Evolutionary conservation across 805 yeast genomes (phyloP), one percentile per base, ranked within the genome.

Genomic region (Ogataea haglerorum): DNA sequence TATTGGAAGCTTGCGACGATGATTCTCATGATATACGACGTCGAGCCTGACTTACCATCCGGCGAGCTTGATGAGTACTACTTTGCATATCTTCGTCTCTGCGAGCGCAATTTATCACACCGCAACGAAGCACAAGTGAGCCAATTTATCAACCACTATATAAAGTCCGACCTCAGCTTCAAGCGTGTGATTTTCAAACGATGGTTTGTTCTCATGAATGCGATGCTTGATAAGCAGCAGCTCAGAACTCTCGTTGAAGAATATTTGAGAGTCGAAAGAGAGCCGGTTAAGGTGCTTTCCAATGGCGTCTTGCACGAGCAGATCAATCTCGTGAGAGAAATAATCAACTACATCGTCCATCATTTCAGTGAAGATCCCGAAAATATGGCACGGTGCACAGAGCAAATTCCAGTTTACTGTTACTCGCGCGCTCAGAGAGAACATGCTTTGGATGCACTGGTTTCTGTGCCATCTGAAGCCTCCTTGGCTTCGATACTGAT

Each of bases 171-270:
- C 1, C 5, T 16, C 1, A 38, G 40, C 1, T 45, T 58, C 36
- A 39, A 64, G 7, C 21, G 43, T 25, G 40, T 53, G 10, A 38
- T 69, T 0, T 68, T 80, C 37, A 47, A 52, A 8, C 73, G 86
- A 51, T 83, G 88, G 88, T 52, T 70, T 28, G 72, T 80, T 1
- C 43, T 82, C 40, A 71, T 29, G 65, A 75, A 49, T 34, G 43
- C 5, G 47, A 61, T 33, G 66, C 73, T 48, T 28, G 58, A 51
- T 7, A 31, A 31, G 10, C 53, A 59, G 0, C 57, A 65, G 5
- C 49, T 74, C 4, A 32, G 49, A 1, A 3, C 25, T 2, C 30
- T 76, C 4, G 53, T 71, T 1, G 31, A 46, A 0, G n/a, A 49
- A 0, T 47, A 75, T 3, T 48, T 71, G 12, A 28, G 55, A 2